phyloP scores from a whole-genome alignment of 805 yeast species.

The Candida verbasci region DNA sequence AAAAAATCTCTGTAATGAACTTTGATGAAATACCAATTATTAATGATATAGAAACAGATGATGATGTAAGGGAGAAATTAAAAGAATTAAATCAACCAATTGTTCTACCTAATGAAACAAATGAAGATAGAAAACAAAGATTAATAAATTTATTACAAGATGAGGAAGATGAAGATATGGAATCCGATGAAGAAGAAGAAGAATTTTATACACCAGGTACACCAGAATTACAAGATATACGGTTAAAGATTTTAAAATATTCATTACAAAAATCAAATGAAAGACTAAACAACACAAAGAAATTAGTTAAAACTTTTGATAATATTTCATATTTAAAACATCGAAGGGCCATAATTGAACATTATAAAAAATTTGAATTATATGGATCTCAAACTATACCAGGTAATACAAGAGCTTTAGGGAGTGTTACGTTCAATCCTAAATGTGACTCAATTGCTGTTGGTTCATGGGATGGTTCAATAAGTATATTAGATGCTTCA shows the following conservation, averaged over 20 bases:
- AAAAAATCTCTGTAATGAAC: slow-evolving; percentile 6
- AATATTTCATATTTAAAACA: slow-evolving; percentile 39
- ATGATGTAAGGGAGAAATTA: slow-evolving; percentile 50
- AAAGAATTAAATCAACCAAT: slow-evolving; percentile 53
- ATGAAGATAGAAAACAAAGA: slow-evolving; percentile 56
- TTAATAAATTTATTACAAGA: slow-evolving; percentile 19
- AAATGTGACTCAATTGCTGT: slow-evolving; percentile 43
- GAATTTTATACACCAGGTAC: slow-evolving; percentile 85
- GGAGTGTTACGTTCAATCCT: slow-evolving; percentile 47
- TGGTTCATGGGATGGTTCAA: slow-evolving; percentile 83
- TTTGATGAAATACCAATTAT: slow-evolving; percentile 8
- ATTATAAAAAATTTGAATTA: slow-evolving; percentile 36
- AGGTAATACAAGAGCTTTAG: slow-evolving; percentile 61
- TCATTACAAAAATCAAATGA: slow-evolving; percentile 46
- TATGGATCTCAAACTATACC: slow-evolving; percentile 64
- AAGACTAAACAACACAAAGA: slow-evolving; percentile 35
- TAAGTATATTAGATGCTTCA: slow-evolving; percentile 44
- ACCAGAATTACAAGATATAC: slow-evolving; percentile 44
- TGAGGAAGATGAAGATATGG: slow-evolving; percentile 23
- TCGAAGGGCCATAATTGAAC: slow-evolving; percentile 40
- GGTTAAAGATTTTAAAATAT: slow-evolving; percentile 47
- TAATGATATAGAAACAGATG: slow-evolving; percentile 37
- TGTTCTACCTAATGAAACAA: slow-evolving; percentile 55
- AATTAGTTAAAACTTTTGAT: slow-evolving; percentile 25
- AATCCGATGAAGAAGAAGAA: slow-evolving; percentile 56